Base-by-base conservation (phyloP, 176 grass and related monocot species). In the Areca catechu region DNA sequence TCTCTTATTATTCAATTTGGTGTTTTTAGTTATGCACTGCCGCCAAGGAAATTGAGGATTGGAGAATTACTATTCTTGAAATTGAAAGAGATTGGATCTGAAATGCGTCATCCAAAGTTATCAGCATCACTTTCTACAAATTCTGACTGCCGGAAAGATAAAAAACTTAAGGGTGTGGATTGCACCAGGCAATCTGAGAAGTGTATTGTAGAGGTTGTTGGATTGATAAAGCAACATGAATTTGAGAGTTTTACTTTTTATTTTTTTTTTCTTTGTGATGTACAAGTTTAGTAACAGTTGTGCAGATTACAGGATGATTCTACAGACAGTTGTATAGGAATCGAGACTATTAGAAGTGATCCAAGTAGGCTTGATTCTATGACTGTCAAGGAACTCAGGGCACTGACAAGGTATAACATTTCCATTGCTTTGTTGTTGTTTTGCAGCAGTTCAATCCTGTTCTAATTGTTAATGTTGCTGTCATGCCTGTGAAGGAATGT, bases 351-450 rank as follows among this genome's bases (percentile, higher is more conserved):
- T 16, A 82, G 65, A 54, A 71, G 50, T 28, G 78, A 89, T 63
- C 77, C 83, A 66, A 53, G 72, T 49, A 82, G 56, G 68, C 83
- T 90, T 58, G 77, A 83, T 28, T 79, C 76, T 47, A 84, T 87
- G 91, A 96, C 86, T 22, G 65, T 90, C 25, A 96, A 79, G 53
- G 83, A 96, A 55, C 77, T 96, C 54, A 90, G 78, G 64, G 68
- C 79, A 71, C 67, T 90, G 20, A 86, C 73, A 22, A 88, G 77
- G 86, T 90, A 70, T 15, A 60, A 24, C 62, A 17, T 53, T 65
- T 28, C 12, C 34, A 12, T 43, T 37, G 7, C 12, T 43, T 43
- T 43, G 34, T 37, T 43, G 34, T 43, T 43, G 14, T 43, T 12
- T 43, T 43, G 34, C 34, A 43, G 34, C 5, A 43, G 34, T 43